Evolutionary conservation across 2,329 filamentous ascomycete genomes (phyloP), one percentile per base, ranked within the genome.

Genomic region (Periconia digitata): DNA sequence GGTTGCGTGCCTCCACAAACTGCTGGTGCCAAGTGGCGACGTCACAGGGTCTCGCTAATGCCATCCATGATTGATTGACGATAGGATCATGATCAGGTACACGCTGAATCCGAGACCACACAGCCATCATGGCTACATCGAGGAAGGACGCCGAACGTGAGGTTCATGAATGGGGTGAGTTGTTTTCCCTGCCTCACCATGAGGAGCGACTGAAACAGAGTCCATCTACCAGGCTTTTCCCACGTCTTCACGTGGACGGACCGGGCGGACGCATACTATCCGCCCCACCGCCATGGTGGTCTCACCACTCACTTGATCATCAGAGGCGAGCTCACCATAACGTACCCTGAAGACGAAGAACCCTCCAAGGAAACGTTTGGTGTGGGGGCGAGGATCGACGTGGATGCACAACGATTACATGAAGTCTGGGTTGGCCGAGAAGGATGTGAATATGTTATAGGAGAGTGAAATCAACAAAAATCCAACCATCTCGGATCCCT

Each of bases 281-380:
- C 76, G 35, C 86, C 87, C 13, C 86, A 90, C 63, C 79, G 78
- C 13, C 87, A 90, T 63, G 58, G 70, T 18, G 80, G 79, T 29
- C 72, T 85, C 39, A 90, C 85, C 0, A 89, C 86, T 1, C 86
- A 90, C 70, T 75, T 90, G 40, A 84, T 90, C 50, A 71, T 87
- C 20, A 69, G 76, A 5, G 87, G 86, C 35, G 75, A 82, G 47
- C 69, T 90, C 60, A 89, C 83, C 7, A 81, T 90, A 51, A 79
- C 78, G 17, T 90, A 87, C 60, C 86, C 85, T 0, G 69, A 83
- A 12, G 85, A 87, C 48, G 60, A 72, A 16, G 67, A 71, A 22
- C 73, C 79, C 0, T 75, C 72, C 54, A 87, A 83, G 69, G 77
- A 79, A 49, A 84, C 80, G 0, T 84, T 83, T 51, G 76, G 79